Conservation (phyloP, 306 rosid genomes). For the Malus orientalis region DNA sequence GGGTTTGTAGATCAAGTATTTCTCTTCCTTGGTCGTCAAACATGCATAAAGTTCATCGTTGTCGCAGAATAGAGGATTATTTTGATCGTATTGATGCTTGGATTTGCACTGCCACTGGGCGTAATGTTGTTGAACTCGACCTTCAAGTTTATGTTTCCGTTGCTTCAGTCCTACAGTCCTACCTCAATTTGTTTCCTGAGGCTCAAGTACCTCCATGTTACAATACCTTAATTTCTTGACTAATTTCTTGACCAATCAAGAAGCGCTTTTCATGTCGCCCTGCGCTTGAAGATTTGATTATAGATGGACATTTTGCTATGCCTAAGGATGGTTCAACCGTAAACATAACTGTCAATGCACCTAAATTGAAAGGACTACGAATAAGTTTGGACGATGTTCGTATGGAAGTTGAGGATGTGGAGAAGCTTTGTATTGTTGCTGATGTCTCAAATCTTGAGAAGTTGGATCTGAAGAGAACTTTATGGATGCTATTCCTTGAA, state of each 20-base stretch:
- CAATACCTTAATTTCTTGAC: too few species aligned
- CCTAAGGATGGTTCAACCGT: background rate
- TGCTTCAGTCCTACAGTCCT: background rate
- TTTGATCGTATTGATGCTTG: background rate
- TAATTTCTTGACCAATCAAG: background rate
- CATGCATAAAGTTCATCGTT: background rate
- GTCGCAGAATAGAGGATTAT: background rate
- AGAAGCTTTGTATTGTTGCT: background rate
- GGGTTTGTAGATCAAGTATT: background rate
- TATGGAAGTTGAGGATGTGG: background rate
- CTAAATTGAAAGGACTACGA: background rate
- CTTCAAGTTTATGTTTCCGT: background rate
- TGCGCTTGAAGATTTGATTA: background rate
- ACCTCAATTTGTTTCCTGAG: background rate
- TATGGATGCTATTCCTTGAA: background rate
- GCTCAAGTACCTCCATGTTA: background rate
- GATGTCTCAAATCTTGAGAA: background rate
- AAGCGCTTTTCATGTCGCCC: background rate
- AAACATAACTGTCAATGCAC: background rate
- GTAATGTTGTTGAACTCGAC: background rate
- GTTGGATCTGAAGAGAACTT: background rate
- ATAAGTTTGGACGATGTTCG: background rate
- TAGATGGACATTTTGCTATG: background rate
- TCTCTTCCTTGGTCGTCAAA: background rate
- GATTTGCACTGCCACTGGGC: background rate